Evolutionary conservation across 768 basidiomycete genomes (phyloP).

Genomic region (Macrolepiota fuliginosa): DNA sequence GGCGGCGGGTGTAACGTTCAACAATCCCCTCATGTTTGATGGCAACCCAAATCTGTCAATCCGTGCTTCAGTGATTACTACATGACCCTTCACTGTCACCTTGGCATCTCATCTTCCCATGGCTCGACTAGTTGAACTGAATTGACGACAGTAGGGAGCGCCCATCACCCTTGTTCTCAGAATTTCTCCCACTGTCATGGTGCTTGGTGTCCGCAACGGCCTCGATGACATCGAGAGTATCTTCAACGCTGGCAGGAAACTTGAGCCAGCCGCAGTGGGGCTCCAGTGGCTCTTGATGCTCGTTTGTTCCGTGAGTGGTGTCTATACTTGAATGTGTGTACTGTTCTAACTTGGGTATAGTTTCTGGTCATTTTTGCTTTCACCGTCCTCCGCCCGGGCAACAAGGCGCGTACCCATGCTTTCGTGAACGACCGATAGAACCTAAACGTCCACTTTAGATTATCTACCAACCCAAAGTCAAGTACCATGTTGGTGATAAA

Average conservation of each 20-base stretch:
- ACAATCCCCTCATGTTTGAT: too few relatives aligned
- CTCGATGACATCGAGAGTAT: slow-evolving; percentile 20
- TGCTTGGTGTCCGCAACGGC: slow-evolving; percentile 9
- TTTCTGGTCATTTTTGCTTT: slow-evolving; percentile 58
- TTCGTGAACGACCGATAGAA: slow-evolving; percentile 41
- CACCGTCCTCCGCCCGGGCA: slow-evolving; percentile 71
- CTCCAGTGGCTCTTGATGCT: slow-evolving; percentile 59
- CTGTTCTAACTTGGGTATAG: slow-evolving; percentile 58
- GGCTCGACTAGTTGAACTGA: neutral
- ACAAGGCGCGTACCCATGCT: slow-evolving; percentile 46
- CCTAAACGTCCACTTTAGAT: slow-evolving; percentile 44
- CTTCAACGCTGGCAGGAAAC: slow-evolving; percentile 35
- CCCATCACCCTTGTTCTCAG: neutral
- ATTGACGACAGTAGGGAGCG: neutral
- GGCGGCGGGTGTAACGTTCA: neutral
- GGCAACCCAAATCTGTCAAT: too few relatives aligned
- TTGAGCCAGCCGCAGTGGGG: slow-evolving; percentile 60
- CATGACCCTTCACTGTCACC: neutral
- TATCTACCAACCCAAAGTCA: slow-evolving; percentile 83
- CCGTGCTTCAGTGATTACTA: too few relatives aligned
- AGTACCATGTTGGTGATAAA: slow-evolving; percentile 72
- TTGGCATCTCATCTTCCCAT: neutral
- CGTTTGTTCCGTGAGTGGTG: slow-evolving; percentile 46
- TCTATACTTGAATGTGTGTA: neutral
- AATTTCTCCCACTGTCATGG: neutral